These are phyloP conservation scores for Kodamaea hsintzibuensis DNA, from an alignment of 805 yeast genomes.

Conservation along the genomic window DNA sequence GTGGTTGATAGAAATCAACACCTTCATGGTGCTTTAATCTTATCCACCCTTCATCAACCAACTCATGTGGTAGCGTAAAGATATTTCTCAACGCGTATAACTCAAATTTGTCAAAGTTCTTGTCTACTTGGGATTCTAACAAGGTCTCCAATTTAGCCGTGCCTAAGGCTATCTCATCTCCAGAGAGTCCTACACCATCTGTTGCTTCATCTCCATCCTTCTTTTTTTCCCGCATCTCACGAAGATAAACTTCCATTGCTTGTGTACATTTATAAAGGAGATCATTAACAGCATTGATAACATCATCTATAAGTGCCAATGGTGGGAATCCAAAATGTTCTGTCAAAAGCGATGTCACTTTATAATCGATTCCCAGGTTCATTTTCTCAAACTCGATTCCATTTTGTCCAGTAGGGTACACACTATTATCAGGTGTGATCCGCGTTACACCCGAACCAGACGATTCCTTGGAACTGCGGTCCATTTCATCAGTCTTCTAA, in stretches of 20 bases:
- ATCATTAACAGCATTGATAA: slow-evolving; percentile 83
- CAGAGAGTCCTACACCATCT: slow-evolving; percentile 14
- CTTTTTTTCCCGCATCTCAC: slow-evolving; percentile 18
- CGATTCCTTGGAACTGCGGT: neutral
- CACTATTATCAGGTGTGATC: neutral
- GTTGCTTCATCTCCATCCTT: slow-evolving; percentile 14
- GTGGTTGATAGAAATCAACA: slow-evolving; percentile 27
- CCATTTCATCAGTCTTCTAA: slow-evolving; percentile 2
- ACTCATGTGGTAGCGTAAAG: slow-evolving; percentile 64
- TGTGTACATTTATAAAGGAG: slow-evolving; percentile 79
- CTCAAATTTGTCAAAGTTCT: slow-evolving; percentile 84
- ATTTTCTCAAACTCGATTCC: neutral
- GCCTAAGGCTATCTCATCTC: slow-evolving; percentile 70
- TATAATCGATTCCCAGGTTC: slow-evolving; percentile 21
- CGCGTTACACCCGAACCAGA: neutral
- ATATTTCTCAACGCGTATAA: slow-evolving; percentile 78
- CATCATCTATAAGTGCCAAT: slow-evolving; percentile 77
- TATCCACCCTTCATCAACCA: slow-evolving; percentile 66
- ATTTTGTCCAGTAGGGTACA: neutral
- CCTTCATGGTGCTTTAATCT: slow-evolving; percentile 68
- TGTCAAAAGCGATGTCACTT: slow-evolving; percentile 53
- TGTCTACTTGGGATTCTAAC: slow-evolving; percentile 73
- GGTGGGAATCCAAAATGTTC: slow-evolving; percentile 90
- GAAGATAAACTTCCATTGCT: slow-evolving; percentile 70
- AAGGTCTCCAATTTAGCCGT: slow-evolving; percentile 78